Conservation (phyloP, 306 rosid genomes). For the Casuarina glauca region DNA sequence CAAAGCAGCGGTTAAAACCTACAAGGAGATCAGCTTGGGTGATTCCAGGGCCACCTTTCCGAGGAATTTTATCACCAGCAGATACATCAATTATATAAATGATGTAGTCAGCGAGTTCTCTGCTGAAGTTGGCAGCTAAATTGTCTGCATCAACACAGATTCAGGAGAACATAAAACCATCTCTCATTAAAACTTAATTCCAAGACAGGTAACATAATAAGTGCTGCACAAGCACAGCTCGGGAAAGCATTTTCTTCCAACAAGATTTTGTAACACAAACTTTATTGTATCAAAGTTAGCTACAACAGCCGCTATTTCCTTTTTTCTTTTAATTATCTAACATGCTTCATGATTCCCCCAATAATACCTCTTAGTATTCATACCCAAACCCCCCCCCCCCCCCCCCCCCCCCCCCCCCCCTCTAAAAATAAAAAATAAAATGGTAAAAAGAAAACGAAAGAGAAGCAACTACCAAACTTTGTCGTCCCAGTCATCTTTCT, state of each 20-base stretch:
- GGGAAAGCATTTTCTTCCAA: not conserved
- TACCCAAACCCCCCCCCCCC: too few relatives aligned
- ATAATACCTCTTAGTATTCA: too few relatives aligned
- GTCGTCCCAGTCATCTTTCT: not conserved
- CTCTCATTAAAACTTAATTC: slow-evolving; percentile 3
- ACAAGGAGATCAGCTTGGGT: slow-evolving; percentile 99
- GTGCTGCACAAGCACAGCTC: not conserved
- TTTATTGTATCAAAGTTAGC: not conserved
- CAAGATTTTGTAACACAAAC: not conserved
- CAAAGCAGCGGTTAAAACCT: slow-evolving; percentile 31
- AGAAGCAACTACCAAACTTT: not conserved
- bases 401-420: too few relatives aligned
- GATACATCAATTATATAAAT: slow-evolving; percentile 97
- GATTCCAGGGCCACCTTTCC: slow-evolving; percentile 99
- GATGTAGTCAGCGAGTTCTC: slow-evolving; percentile 97
- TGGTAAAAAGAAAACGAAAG: not conserved
- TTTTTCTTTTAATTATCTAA: not conserved
- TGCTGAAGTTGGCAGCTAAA: slow-evolving; percentile 96
- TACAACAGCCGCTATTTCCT: not conserved
- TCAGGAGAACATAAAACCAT: slow-evolving; percentile 19
- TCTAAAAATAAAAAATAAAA: too few relatives aligned
- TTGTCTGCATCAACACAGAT: slow-evolving; percentile 67
- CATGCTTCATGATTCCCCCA: not conserved
- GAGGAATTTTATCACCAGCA: slow-evolving; percentile 94
- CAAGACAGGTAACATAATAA: not conserved